A percentile compares a stretch with the other conserved stretches of the same genome.
Conservation (phyloP, 345 rosid species). For the Melastoma malabathricum region DNA sequence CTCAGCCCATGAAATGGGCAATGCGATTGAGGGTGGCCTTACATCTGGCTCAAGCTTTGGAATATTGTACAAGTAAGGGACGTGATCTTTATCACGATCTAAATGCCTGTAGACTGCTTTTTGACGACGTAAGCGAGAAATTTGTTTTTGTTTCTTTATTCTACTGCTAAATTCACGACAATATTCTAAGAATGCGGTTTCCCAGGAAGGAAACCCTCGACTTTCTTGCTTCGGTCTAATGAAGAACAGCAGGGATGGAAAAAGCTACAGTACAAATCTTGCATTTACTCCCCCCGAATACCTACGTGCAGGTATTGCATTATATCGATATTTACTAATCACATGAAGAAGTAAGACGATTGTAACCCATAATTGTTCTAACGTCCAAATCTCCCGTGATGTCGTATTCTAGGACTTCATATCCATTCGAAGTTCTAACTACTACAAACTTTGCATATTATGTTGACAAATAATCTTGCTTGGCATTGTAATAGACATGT, state of each 20-base stretch:
- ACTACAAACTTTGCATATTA: too few species aligned
- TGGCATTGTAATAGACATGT: too few species aligned
- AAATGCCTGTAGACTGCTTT: slow-evolving; percentile 81
- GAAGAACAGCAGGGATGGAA: slow-evolving; percentile 96
- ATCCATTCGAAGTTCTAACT: too few species aligned
- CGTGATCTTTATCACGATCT: slow-evolving; percentile 86
- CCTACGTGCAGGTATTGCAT: slow-evolving; percentile 48
- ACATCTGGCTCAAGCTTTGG: slow-evolving; percentile 87
- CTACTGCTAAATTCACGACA: too few species aligned
- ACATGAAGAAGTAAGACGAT: too few species aligned
- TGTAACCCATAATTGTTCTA: too few species aligned
- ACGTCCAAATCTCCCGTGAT: too few species aligned
- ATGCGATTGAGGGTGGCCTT: slow-evolving; percentile 92
- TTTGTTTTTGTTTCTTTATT: slow-evolving; percentile 4
- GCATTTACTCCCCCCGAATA: slow-evolving; percentile 95
- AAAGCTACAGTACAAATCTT: slow-evolving; percentile 76
- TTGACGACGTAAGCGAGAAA: slow-evolving; percentile 56
- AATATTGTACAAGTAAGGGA: slow-evolving; percentile 78
- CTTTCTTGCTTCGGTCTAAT: slow-evolving; percentile 92
- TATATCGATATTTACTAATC: too few species aligned
- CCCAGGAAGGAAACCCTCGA: slow-evolving; percentile 75
- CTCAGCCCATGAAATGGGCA: slow-evolving; percentile 94
- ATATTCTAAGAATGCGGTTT: background rate
- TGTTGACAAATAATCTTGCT: too few species aligned
- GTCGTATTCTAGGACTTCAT: too few species aligned